phyloP scores from a whole-genome alignment of 1,284 basidiomycete genomes.

The Marasmius oreades region DNA sequence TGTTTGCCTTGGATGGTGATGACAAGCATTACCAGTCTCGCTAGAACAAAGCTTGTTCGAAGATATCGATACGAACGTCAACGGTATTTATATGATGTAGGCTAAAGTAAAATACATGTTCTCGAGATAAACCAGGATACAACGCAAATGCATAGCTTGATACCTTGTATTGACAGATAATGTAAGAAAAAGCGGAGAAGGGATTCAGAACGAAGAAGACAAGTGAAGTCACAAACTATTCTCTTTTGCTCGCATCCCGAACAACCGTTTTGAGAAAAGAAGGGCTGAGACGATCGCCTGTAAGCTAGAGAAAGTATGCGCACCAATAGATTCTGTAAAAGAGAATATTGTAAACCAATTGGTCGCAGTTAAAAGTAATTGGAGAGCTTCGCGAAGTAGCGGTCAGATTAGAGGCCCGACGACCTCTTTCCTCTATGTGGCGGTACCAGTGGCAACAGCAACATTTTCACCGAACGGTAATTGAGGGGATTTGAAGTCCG shows the following conservation, averaged over 20 bases:
- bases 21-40: too few relatives aligned
- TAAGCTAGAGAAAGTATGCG: slow-evolving; percentile 3
- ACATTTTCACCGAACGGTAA: slow-evolving; percentile 63
- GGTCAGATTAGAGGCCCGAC: slow-evolving; percentile 13
- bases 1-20: too few relatives aligned
- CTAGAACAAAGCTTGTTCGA: too few relatives aligned
- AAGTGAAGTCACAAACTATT: neutral
- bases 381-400: slow-evolving; percentile 4
- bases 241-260: neutral
- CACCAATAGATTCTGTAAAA: slow-evolving; percentile 13
- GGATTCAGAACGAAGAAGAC: neutral
- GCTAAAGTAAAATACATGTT: slow-evolving; percentile 4
- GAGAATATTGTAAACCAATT: slow-evolving; percentile 11
- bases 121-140: slow-evolving; percentile 3
- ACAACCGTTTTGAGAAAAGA: neutral
- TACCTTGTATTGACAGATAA: slow-evolving; percentile 1
- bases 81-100: neutral
- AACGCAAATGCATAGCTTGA: slow-evolving; percentile 2
- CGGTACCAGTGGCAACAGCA: slow-evolving; percentile 45
- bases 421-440: slow-evolving; percentile 37
- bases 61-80: neutral
- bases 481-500: slow-evolving; percentile 58
- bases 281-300: neutral
- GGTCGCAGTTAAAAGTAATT: neutral
- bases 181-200: neutral